Evolutionary conservation across 2,329 filamentous ascomycete species (phyloP), one percentile per base, ranked within the genome.

Genomic region (Xylariaceae sp.): DNA sequence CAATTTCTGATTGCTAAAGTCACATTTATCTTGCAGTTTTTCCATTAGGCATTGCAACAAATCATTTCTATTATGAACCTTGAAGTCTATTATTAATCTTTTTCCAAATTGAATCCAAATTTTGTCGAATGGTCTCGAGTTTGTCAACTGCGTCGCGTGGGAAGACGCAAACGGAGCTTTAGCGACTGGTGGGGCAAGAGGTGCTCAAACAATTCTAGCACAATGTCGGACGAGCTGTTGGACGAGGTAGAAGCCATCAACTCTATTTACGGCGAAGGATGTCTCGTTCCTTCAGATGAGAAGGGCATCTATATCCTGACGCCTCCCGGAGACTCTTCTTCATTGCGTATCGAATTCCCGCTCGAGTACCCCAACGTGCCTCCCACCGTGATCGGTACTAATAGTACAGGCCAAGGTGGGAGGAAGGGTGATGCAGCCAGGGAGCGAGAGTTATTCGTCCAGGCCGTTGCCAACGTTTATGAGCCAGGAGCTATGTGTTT

Each of bases 161-260:
- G n/a, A n/a, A n/a, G n/a, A n/a, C n/a, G n/a, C 14, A 25, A 29
- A 29, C 21, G n/a, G 14, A 16, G n/a, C 10, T 22, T 22, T 21
- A 20, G 29, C 11, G 20, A 7, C 25, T 20, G n/a, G n/a, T n/a
- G n/a, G n/a, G n/a, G n/a, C n/a, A n/a, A n/a, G n/a, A n/a, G n/a
- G n/a, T n/a, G n/a, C 27, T 8, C 22, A 7, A 36, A n/a, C 35
- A 4, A 11, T 17, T 6, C 22, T 22, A 12, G n/a, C 23, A 45
- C 20, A 49, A 79, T 79, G 75, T 77, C 76, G 7, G 75, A 79
- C 52, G 76, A 80, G 53, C 75, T 92, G 21, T 64, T 68, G 39
- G 87, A 93, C 67, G 88, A 93, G 63, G 70, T 91, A 22, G 85
- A 85, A 60, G 88, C 85, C 51, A 85, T 93, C 60, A 93, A 92